Conservation (phyloP, 148 eudicot genomes). For the Rhododendron vialii region DNA sequence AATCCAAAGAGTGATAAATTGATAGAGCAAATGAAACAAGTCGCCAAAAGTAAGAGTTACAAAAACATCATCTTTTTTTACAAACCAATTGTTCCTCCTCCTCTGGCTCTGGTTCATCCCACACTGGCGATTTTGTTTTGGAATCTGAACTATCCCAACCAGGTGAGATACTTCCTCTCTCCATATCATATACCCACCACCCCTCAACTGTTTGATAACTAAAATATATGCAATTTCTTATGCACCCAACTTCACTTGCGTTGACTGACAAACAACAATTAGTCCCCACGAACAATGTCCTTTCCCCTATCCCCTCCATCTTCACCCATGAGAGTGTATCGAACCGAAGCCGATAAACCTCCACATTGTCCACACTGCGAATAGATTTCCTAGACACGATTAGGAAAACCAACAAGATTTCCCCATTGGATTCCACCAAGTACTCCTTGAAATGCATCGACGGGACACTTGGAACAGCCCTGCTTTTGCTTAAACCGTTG, state of each 20-base stretch:
- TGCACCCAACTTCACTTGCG: conserved; percentile 24
- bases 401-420: no score
- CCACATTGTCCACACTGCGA: conserved; percentile 16
- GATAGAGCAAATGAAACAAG: no score
- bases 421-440: no score
- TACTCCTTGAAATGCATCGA: no score
- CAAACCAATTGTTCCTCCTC: no score
- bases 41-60: no score
- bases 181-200: conserved; percentile 19
- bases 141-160: conserved; percentile 1
- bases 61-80: no score
- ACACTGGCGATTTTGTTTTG: conserved; percentile 3
- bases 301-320: conserved; percentile 24
- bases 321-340: conserved; percentile 25
- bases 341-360: not conserved
- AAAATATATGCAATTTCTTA: not conserved
- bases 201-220: no score
- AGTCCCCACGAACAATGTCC: conserved; percentile 16
- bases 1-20: no score
- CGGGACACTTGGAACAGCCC: conserved; percentile 23
- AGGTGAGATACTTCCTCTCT: conserved; percentile 10
- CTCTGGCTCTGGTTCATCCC: conserved; percentile 14
- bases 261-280: conserved; percentile 18
- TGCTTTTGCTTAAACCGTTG: conserved; percentile 4
- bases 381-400: conserved; percentile 12